Evolutionary conservation across 495 filamentous ascomycete species (phyloP).

Genomic region (Hypoxylon fuscum): DNA sequence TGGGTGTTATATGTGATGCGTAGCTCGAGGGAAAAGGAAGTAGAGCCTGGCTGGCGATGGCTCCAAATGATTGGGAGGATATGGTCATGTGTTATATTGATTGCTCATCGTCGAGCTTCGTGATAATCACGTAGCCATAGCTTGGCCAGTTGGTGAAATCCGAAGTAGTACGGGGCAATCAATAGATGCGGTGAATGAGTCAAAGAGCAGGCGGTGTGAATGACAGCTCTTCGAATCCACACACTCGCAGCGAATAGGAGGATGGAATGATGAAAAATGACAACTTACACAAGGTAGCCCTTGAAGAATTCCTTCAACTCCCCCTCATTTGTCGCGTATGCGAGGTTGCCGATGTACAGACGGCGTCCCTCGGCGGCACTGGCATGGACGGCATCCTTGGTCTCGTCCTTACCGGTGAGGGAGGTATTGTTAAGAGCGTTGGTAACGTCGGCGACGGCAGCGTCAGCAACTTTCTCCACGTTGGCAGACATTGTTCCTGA

Average conservation of each 20-base stretch:
- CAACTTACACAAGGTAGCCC: conserved; percentile 94
- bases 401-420: conserved; percentile 66
- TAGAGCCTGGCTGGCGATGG: not conserved
- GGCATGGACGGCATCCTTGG: conserved; percentile 86
- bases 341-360: conserved; percentile 99
- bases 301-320: conserved; percentile 99
- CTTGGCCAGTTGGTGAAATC: conserved; percentile 4
- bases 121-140: not conserved
- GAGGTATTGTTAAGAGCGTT: conserved; percentile 81
- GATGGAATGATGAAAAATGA: conserved; percentile 1
- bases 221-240: not conserved
- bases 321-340: conserved; percentile 99
- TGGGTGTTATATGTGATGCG: not conserved
- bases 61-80: not conserved
- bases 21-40: not conserved
- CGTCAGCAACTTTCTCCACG: conserved; percentile 68
- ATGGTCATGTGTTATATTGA: not conserved
- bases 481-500: conserved; percentile 66
- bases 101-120: conserved; percentile 4
- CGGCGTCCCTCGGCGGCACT: conserved; percentile 98
- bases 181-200: conserved; percentile 5
- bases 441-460: conserved; percentile 80
- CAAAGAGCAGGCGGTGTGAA: conserved; percentile 11
- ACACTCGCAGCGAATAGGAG: not conserved
- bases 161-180: conserved; percentile 23